Evolutionary conservation across 2,329 filamentous ascomycete genomes (phyloP).

Genomic region (Calonectria pauciramosa): DNA sequence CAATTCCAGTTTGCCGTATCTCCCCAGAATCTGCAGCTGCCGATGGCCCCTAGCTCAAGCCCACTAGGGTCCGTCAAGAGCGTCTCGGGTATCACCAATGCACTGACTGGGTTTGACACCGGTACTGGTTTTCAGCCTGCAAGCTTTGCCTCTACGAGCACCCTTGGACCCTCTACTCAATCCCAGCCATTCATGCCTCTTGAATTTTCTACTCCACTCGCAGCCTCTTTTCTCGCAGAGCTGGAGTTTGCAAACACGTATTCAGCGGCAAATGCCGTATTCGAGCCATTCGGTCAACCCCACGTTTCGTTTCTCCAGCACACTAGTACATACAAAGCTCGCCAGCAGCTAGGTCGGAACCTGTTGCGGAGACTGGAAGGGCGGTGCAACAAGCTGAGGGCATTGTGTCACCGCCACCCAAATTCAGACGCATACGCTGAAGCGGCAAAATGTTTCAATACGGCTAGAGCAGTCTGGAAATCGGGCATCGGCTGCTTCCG

Average conservation of each 20-base stretch:
- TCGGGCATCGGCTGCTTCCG: slow-evolving; percentile 33
- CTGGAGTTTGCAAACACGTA: neutral
- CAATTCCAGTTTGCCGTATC: slow-evolving; percentile 21
- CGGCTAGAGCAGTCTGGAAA: slow-evolving; percentile 20
- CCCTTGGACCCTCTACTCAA: neutral
- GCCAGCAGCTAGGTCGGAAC: slow-evolving; percentile 24
- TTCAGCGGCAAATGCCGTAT: neutral
- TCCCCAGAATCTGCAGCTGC: slow-evolving; percentile 1
- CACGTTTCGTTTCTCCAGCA: slow-evolving; percentile 21
- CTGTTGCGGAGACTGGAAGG: slow-evolving; percentile 28
- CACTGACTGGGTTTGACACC: slow-evolving; percentile 6
- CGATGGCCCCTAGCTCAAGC: neutral
- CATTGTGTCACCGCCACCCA: slow-evolving; percentile 14
- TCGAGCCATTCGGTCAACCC: neutral
- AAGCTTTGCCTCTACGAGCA: slow-evolving; percentile 5
- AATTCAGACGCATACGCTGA: neutral
- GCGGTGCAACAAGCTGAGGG: slow-evolving; percentile 22
- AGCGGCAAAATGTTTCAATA: slow-evolving; percentile 22
- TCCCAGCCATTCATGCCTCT: neutral
- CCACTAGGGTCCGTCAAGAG: slow-evolving; percentile 12
- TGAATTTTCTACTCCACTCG: neutral
- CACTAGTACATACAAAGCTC: slow-evolving; percentile 22
- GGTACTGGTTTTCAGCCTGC: neutral
- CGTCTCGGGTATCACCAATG: slow-evolving; percentile 36
- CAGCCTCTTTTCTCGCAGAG: neutral